These are phyloP conservation scores for Rosa multiflora DNA, from an alignment of 306 rosid species.

Conservation along the genomic window DNA sequence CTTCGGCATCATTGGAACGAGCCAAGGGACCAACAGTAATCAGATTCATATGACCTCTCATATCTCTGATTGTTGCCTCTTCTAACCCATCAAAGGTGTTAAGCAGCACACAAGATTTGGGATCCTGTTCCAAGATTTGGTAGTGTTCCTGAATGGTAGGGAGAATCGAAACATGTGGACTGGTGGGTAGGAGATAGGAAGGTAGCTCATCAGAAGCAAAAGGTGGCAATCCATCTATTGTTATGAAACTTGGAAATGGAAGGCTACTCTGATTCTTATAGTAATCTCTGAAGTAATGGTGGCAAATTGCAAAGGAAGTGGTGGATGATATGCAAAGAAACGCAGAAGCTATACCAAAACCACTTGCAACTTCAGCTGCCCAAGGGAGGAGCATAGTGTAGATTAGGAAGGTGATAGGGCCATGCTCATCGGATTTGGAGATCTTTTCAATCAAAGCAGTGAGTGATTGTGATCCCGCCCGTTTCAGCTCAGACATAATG, in stretches of 20 bases:
- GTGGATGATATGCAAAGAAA: conserved; percentile 18
- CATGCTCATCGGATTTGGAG: neutral
- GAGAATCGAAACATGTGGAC: conserved; percentile 6
- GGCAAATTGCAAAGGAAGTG: conserved; percentile 14
- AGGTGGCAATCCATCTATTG: conserved; percentile 6
- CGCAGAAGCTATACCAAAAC: conserved; percentile 22
- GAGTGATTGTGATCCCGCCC: conserved; percentile 18
- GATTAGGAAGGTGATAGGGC: conserved; percentile 24
- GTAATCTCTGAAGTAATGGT: conserved; percentile 12
- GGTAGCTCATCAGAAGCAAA: conserved; percentile 15
- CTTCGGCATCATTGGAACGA: conserved; percentile 35
- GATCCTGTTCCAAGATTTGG: neutral
- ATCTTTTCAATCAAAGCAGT: conserved; percentile 4
- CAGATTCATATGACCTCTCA: conserved; percentile 1
- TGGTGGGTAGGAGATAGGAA: conserved; percentile 14
- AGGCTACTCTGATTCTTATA: neutral
- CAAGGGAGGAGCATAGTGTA: conserved; percentile 29
- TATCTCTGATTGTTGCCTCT: conserved; percentile 19
- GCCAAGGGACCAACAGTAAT: conserved; percentile 60
- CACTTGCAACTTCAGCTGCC: conserved; percentile 26
- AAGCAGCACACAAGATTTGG: conserved; percentile 13
- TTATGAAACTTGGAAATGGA: conserved; percentile 1
- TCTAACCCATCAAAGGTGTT: conserved; percentile 35
- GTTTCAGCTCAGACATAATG: conserved; percentile 12
- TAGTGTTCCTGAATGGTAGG: conserved; percentile 15